Evolutionary conservation across 345 rosid genomes (phyloP).

Genomic region (Ceriops zippeliana): DNA sequence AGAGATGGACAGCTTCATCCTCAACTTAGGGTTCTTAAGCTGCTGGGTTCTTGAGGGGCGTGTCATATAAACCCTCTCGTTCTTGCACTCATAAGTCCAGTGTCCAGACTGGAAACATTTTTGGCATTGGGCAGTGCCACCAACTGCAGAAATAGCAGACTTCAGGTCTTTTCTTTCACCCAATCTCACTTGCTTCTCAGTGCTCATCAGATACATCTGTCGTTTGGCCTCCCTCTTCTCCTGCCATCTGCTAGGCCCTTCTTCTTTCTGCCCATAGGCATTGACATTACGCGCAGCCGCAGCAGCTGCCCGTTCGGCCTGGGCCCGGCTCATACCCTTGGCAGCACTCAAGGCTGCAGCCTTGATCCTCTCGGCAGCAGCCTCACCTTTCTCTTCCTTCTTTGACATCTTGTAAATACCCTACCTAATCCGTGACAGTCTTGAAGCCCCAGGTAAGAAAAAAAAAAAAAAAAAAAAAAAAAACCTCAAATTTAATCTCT

Average conservation of each 20-base stretch:
- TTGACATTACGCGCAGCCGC: constrained; percentile 96
- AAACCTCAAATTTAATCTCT: neutral
- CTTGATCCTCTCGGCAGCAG: constrained; percentile 84
- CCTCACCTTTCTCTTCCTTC: constrained; percentile 86
- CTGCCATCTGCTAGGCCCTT: constrained; percentile 99
- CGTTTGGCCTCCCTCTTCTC: constrained; percentile 94
- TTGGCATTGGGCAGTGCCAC: constrained; percentile 72
- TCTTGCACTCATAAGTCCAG: constrained; percentile 96
- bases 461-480: too few species aligned
- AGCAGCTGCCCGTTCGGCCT: constrained; percentile 91
- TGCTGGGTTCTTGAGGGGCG: constrained; percentile 92
- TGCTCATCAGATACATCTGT: constrained; percentile 98
- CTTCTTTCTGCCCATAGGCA: constrained; percentile 98
- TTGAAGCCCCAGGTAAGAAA: neutral
- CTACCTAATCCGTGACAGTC: neutral
- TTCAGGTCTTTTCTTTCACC: constrained; percentile 91
- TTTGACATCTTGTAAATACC: constrained; percentile 53
- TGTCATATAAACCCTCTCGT: constrained; percentile 85
- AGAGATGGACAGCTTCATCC: constrained; percentile 52
- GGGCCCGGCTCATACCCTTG: constrained; percentile 91
- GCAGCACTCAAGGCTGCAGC: constrained; percentile 89
- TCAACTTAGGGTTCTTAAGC: constrained; percentile 83
- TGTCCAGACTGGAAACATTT: constrained; percentile 89
- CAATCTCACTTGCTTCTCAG: constrained; percentile 82
- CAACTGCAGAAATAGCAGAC: constrained; percentile 39